These are phyloP conservation scores for Saccharomyces jurei DNA, from an alignment of 805 yeast species.

Conservation along the genomic window DNA sequence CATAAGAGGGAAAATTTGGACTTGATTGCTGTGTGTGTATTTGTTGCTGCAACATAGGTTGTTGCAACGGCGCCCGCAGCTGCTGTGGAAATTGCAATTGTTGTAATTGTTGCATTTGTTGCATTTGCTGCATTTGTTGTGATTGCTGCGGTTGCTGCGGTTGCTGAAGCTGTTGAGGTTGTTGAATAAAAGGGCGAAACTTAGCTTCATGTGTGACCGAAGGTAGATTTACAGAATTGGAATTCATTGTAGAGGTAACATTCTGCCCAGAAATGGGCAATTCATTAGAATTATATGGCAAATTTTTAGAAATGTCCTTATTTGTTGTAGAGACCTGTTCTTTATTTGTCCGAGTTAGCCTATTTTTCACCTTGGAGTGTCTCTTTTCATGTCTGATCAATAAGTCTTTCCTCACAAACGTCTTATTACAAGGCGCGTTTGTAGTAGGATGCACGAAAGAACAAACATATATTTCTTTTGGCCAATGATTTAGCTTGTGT, in stretches of 20 bases:
- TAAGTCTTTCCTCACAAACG: conserved; percentile 55
- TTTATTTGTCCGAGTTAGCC: background rate
- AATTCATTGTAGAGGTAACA: background rate
- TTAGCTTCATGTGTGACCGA: background rate
- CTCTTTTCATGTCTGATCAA: conserved; percentile 39
- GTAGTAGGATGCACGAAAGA: conserved; percentile 21
- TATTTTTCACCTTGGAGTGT: conserved; percentile 23
- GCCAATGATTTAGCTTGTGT: conserved; percentile 54
- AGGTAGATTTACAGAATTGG: background rate
- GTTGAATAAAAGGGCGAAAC: background rate
- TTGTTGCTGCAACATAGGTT: background rate
- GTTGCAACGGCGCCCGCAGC: background rate
- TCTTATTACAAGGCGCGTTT: conserved; percentile 41
- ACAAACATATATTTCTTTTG: conserved; percentile 45
- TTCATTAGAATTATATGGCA: background rate
- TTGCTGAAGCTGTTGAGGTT: background rate
- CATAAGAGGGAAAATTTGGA: background rate
- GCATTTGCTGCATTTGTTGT: background rate
- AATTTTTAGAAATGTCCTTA: background rate
- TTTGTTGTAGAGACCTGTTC: background rate
- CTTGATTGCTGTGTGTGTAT: background rate
- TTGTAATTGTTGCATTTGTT: background rate
- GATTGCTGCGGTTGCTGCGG: background rate
- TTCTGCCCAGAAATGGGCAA: background rate
- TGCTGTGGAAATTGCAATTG: background rate